A percentile compares a stretch with the other conserved stretches of the same genome.
phyloP scores from a whole-genome alignment of 1,284 basidiomycete genomes.

The Moesziomyces sp. region DNA sequence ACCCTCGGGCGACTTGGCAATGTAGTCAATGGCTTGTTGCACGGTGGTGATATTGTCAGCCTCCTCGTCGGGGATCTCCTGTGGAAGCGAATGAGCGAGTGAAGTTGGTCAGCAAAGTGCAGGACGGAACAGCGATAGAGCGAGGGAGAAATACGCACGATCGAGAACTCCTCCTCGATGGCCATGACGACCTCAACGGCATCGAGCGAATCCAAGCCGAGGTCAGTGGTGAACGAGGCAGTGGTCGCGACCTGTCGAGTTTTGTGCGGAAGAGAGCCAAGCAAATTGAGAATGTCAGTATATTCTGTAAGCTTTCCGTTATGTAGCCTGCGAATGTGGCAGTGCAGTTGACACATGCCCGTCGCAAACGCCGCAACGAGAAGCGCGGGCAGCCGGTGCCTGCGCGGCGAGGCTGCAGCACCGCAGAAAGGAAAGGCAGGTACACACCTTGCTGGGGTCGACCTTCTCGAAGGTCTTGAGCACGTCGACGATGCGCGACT shows the following conservation, averaged over 20 bases:
- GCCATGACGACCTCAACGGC: constrained; percentile 99
- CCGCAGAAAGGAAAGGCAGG: no score
- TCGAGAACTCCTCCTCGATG: constrained; percentile 87
- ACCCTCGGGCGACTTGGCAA: constrained; percentile 90
- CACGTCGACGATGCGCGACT: constrained; percentile 84
- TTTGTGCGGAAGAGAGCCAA: neutral
- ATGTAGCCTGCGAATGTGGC: no score
- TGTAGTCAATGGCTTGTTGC: constrained; percentile 95
- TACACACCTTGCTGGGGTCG: constrained; percentile 75
- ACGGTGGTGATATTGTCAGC: constrained; percentile 98
- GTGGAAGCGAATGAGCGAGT: constrained; percentile 3
- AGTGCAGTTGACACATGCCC: no score
- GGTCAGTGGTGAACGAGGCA: constrained; percentile 85
- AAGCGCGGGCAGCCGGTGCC: neutral
- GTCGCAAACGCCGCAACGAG: no score
- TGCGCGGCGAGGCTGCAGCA: neutral
- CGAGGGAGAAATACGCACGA: constrained; percentile 32
- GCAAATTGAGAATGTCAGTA: constrained; percentile 5
- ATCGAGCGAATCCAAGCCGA: constrained; percentile 96
- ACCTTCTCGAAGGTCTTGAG: constrained; percentile 97
- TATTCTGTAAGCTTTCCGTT: no score
- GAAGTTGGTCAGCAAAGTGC: neutral
- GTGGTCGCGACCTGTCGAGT: constrained; percentile 76
- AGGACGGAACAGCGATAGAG: neutral
- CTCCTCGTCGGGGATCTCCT: constrained; percentile 98